These are phyloP conservation scores for Sclerotinia sclerotiorum DNA, from an alignment of 2,329 filamentous ascomycete species.

Conservation along the genomic window DNA sequence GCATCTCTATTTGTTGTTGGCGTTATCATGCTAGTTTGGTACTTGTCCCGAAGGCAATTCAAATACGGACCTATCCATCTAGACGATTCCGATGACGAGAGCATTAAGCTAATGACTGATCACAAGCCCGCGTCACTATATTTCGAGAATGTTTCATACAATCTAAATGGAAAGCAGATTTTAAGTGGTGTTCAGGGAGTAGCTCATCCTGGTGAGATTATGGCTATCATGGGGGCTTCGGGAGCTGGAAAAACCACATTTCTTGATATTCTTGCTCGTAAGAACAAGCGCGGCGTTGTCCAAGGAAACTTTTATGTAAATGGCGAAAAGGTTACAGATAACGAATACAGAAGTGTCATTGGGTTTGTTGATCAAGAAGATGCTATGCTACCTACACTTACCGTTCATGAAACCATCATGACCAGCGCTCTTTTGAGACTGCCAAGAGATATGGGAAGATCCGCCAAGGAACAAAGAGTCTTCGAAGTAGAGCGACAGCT, in stretches of 20 bases:
- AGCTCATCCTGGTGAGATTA: slow-evolving; percentile 91
- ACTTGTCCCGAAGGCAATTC: slow-evolving; percentile 73
- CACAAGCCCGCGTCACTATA: slow-evolving; percentile 88
- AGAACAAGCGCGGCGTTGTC: slow-evolving; percentile 86
- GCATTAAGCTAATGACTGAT: slow-evolving; percentile 80
- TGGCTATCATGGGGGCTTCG: slow-evolving; percentile 97
- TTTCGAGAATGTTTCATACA: slow-evolving; percentile 85
- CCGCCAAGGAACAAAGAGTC: slow-evolving; percentile 87
- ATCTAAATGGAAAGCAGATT: slow-evolving; percentile 84
- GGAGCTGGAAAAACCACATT: slow-evolving; percentile 98
- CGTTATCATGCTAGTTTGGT: slow-evolving; percentile 81
- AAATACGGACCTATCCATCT: slow-evolving; percentile 74
- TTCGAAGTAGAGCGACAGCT: slow-evolving; percentile 94
- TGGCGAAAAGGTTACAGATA: slow-evolving; percentile 81
- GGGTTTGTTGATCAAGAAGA: slow-evolving; percentile 99
- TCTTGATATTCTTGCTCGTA: slow-evolving; percentile 89
- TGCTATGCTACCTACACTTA: slow-evolving; percentile 91
- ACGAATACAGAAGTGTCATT: slow-evolving; percentile 86
- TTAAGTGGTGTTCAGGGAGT: slow-evolving; percentile 77
- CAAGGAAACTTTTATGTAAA: slow-evolving; percentile 88
- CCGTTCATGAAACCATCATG: slow-evolving; percentile 95
- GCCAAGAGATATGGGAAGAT: slow-evolving; percentile 84
- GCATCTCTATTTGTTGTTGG: slow-evolving; percentile 86
- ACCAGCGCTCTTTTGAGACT: slow-evolving; percentile 89
- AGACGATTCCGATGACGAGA: slow-evolving; percentile 88